Evolutionary conservation across 169 alveolate genomes (phyloP), one percentile per base, ranked within the genome.

Genomic region (Perkinsus chesapeaki): DNA sequence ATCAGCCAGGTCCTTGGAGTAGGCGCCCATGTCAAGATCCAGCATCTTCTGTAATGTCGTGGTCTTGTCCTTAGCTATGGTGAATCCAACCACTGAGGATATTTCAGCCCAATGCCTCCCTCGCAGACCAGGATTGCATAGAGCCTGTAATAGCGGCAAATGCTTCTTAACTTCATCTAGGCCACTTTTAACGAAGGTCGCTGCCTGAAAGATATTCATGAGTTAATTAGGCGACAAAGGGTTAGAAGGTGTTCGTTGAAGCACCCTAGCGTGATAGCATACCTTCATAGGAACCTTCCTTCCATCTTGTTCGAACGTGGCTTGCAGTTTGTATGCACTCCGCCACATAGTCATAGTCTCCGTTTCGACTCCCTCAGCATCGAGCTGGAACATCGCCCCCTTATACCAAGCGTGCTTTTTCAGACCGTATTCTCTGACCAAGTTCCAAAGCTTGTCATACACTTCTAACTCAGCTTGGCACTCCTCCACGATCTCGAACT

Each of bases 61-160:
- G 43, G 93, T 92, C 39, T 96, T 96, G 34, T 95, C 95, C 73
- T 98, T 97, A 38, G 96, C 98, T n/a, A 97, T 95, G 73, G 95
- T 95, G 48, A 96, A 94, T 48, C 97, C 98, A 23, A 97, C 95
- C 92, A 95, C 93, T 60, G 95, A 95, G 90, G 96, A 94, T 31
- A 98, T 96, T 96, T 96, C 98, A n/a, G 96, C 96, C 98, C 98
- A 96, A 94, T 98, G 99, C 91, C 99, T 92, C 19, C 96, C 98
- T 39, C 97, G 96, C 73, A 98, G 94, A 9, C 99, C 99, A 82
- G 96, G 95, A 91, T 97, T 97, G 91, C 98, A 94, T 39, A 97
- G 94, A 7, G 97, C 97, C 39, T 95, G 95, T 37, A 97, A 93
- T 47, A 97, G 91, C 3, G 98, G 98, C 48, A 96, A 92, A 48